Evolutionary conservation across 1,284 basidiomycete species (phyloP), one percentile per base, ranked within the genome.

Genomic region (Trichosporon asahii): DNA sequence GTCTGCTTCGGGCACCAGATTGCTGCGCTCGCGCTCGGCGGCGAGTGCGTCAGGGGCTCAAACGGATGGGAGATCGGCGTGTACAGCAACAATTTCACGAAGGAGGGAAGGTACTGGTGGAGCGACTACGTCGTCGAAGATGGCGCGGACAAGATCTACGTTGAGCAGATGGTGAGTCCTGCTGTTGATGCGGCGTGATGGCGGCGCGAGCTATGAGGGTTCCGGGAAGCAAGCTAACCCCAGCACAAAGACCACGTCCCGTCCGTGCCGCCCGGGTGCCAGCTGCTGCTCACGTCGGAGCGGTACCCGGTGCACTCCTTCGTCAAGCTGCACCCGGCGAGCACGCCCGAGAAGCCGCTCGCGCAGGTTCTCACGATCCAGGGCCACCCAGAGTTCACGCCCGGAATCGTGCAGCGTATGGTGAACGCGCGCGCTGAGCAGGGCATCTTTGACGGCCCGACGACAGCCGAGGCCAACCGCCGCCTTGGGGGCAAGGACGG

Each of bases 1-100:
- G 84, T 87, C 67, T 87, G 87, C 74, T 88, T 85, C 67, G 87
- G 87, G 0, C 86, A 86, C 68, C 86, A 87, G 77, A 83, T 87
- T 69, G 77, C 87, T 37, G 82, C 86, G 1, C 73, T 85, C 1
- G 86, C 86, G 0, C 83, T 86, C 63, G 86, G 86, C 2, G 83
- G 82, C 0, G 68, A 74, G 31, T 85, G 85, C 18, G 79, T 76
- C 27, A 72, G 76, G 55, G 86, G 86, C 66, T 70, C 76, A 0
- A 79, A 84, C 40, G 86, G 86, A 9, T 87, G 86, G 85, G 87
- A 87, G 76, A 77, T 86, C 8, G 85, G 85, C 0, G 83, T 85
- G n/a, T 82, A 84, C 67, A 77, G 74, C 5, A 76, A 83, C 64
- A 76, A 83, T 31, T 70, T 86, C 64, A 85, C 84, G 0, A 78